These are phyloP conservation scores for Nicotiana otophora DNA, from an alignment of 257 asterid species.

Conservation along the genomic window DNA sequence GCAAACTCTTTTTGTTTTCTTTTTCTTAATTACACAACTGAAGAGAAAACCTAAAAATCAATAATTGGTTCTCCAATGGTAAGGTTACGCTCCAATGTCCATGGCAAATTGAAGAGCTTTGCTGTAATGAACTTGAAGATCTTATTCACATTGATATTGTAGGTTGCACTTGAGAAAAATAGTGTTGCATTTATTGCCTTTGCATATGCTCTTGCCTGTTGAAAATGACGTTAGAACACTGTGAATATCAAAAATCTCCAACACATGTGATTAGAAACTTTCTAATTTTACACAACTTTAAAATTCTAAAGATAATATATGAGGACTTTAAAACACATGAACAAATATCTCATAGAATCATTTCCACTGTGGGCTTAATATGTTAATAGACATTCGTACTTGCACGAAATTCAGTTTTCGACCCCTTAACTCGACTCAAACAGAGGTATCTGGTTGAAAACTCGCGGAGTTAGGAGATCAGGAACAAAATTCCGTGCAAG, in stretches of 20 bases:
- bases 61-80: constrained; percentile 85
- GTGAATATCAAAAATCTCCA: not conserved
- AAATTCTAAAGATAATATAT: too few relatives aligned
- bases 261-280: too few relatives aligned
- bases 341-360: too few relatives aligned
- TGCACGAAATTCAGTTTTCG: too few relatives aligned
- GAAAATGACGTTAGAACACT: not conserved
- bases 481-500: too few relatives aligned
- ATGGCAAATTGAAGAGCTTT: constrained; percentile 66
- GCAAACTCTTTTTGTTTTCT: not conserved
- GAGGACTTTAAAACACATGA: too few relatives aligned
- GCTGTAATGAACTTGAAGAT: constrained; percentile 83
- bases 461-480: too few relatives aligned
- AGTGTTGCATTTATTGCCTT: constrained; percentile 75
- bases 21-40: constrained; percentile 11
- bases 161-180: constrained; percentile 81
- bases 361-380: too few relatives aligned
- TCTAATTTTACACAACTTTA: too few relatives aligned
- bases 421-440: too few relatives aligned
- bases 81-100: constrained; percentile 80
- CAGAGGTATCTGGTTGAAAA: too few relatives aligned
- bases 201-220: constrained; percentile 79
- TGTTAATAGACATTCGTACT: too few relatives aligned
- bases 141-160: constrained; percentile 84
- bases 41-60: constrained; percentile 47